These are phyloP conservation scores for Thelonectria blattea DNA, from an alignment of 2,329 filamentous ascomycete species.

Conservation along the genomic window DNA sequence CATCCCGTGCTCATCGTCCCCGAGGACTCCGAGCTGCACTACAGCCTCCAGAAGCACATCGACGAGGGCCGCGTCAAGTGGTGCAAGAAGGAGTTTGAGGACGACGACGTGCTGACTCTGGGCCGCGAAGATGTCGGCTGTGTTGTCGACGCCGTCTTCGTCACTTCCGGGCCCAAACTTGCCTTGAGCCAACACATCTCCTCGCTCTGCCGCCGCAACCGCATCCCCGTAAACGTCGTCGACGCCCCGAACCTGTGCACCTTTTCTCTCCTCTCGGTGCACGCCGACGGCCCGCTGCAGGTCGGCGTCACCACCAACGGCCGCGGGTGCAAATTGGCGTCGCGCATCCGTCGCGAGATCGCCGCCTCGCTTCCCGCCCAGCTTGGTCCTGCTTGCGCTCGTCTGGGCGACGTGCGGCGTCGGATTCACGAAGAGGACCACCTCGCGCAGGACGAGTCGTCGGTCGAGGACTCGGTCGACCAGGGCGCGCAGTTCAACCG, in stretches of 20 bases:
- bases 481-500: constrained; percentile 86
- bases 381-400: constrained; percentile 77
- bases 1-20: constrained; percentile 80
- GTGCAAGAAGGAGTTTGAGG: constrained; percentile 69
- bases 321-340: constrained; percentile 90
- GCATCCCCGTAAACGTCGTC: constrained; percentile 92
- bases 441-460: constrained; percentile 54
- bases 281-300: constrained; percentile 89
- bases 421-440: constrained; percentile 76
- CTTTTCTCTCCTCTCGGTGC: constrained; percentile 86
- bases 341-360: constrained; percentile 86
- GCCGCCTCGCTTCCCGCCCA: constrained; percentile 77
- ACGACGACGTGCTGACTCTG: constrained; percentile 73
- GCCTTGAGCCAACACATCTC: constrained; percentile 66
- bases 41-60: constrained; percentile 65
- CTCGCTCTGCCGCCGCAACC: constrained; percentile 73
- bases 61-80: constrained; percentile 71
- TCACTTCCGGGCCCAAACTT: constrained; percentile 66
- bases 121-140: constrained; percentile 79
- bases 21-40: constrained; percentile 63
- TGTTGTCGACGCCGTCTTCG: constrained; percentile 91
- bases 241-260: constrained; percentile 87
- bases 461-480: constrained; percentile 68
- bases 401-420: constrained; percentile 75
- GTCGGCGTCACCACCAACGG: constrained; percentile 96